A percentile compares a stretch with the other conserved stretches of the same genome.
phyloP scores from a whole-genome alignment of 805 yeast genomes.

The Candida insectorum region DNA sequence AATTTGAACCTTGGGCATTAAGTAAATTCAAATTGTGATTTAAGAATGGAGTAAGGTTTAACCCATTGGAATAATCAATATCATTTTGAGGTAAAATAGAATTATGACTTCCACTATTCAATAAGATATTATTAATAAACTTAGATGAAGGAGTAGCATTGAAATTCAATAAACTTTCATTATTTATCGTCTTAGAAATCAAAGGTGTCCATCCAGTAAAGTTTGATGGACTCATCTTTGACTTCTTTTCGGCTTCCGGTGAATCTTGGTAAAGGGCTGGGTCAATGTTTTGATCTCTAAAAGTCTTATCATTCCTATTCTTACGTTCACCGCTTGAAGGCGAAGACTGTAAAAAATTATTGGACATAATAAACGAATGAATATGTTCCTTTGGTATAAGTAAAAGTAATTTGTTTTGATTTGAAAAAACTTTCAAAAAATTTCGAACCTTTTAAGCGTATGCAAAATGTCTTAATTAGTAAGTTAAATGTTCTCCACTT shows the following conservation, averaged over 20 bases:
- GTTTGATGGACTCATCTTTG: constrained; percentile 9
- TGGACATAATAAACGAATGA: too few species aligned
- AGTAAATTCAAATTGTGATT: constrained; percentile 29
- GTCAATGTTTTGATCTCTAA: constrained; percentile 20
- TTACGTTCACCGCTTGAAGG: constrained; percentile 20
- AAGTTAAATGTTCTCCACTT: too few species aligned
- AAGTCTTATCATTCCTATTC: background rate
- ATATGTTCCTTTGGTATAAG: too few species aligned
- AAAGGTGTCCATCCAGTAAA: constrained; percentile 43
- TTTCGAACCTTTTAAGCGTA: too few species aligned
- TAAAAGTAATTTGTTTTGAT: too few species aligned
- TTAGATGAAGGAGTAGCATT: constrained; percentile 37
- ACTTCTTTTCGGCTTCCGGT: constrained; percentile 2
- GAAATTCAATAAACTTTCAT: constrained; percentile 30
- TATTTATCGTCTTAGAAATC: constrained; percentile 33
- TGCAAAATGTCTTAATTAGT: too few species aligned
- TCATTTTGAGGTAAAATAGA: constrained; percentile 13
- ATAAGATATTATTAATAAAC: constrained; percentile 15
- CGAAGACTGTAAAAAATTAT: constrained; percentile 31
- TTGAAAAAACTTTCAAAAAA: too few species aligned
- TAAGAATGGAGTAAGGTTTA: constrained; percentile 41
- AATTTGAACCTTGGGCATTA: constrained; percentile 10
- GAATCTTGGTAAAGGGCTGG: constrained; percentile 26
- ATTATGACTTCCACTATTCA: constrained; percentile 9
- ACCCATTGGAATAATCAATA: constrained; percentile 29